phyloP scores from a whole-genome alignment of 2,329 filamentous ascomycete species.

The Plenodomus biglobosus region DNA sequence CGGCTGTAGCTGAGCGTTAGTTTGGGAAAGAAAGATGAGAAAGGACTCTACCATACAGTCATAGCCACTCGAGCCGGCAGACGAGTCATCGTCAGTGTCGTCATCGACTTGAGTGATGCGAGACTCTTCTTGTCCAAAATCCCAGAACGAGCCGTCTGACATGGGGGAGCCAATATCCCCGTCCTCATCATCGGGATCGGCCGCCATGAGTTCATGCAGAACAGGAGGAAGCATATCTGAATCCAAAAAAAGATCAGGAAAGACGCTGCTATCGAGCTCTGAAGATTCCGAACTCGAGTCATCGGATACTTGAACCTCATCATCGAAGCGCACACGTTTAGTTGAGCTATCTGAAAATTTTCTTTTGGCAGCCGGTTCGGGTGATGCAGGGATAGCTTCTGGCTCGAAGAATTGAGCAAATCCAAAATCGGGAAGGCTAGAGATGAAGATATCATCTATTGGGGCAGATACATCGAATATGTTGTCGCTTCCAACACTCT shows the following conservation, averaged over 20 bases:
- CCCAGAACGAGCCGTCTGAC: slow-evolving; percentile 61
- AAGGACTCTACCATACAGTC: slow-evolving; percentile 54
- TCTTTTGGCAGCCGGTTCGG: slow-evolving; percentile 35
- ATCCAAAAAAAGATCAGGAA: slow-evolving; percentile 76
- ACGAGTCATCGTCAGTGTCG: slow-evolving; percentile 48
- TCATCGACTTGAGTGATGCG: slow-evolving; percentile 35
- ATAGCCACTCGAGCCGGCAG: slow-evolving; percentile 56
- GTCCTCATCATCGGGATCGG: slow-evolving; percentile 44
- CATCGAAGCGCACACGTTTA: slow-evolving; percentile 73
- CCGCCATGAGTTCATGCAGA: slow-evolving; percentile 73
- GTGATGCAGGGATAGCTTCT: slow-evolving; percentile 48
- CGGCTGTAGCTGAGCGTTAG: slow-evolving; percentile 55
- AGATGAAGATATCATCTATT: slow-evolving; percentile 28
- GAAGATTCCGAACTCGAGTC: slow-evolving; percentile 49
- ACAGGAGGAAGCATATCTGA: slow-evolving; percentile 72
- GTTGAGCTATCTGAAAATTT: slow-evolving; percentile 45
- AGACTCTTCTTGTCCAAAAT: slow-evolving; percentile 57
- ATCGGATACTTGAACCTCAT: slow-evolving; percentile 66
- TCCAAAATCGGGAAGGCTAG: slow-evolving; percentile 32
- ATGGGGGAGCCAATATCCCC: slow-evolving; percentile 52
- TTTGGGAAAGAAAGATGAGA: slow-evolving; percentile 27
- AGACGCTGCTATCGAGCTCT: slow-evolving; percentile 66
- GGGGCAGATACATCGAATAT: slow-evolving; percentile 38
- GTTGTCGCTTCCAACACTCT: slow-evolving; percentile 38
- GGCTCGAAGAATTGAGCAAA: slow-evolving; percentile 43